Base-by-base conservation (phyloP, 495 filamentous ascomycete genomes). In the Melanomma pulvis-pyrius region DNA sequence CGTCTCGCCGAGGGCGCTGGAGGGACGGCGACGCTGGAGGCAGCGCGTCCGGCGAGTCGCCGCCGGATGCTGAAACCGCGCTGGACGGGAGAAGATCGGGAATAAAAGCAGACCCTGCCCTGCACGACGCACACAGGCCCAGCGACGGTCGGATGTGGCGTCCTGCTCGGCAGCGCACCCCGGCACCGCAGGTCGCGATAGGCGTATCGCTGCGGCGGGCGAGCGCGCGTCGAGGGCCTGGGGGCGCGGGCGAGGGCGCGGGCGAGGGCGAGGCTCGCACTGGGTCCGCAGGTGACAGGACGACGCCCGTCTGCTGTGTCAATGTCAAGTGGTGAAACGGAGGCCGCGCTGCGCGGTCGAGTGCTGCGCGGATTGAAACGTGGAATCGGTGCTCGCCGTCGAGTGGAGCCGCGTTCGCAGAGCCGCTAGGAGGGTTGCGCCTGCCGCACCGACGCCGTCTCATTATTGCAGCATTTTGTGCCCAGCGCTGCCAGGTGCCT, bases 41-140 rank as follows among this genome's bases (percentile, higher is more conserved):
- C 34, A 5, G 17, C 12, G 6, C 8, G 21, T 1, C 30, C 36
- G 19, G 19, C 9, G 19, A 44, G 39, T 3, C 24, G 39, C 22
- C 32, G 30, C 39, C 39, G 39, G 36, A 24, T 28, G 54, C 57
- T 60, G 57, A 60, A 60, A 60, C 57, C 21, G 21, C 3, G 25
- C 17, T 8, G 19, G 32, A 5, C 39, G 57, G 57, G 39, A 60
- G 39, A 60, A 60, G 22, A 49, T 60, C 57, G 57, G 57, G 57
- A 60, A 60, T 60, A 60, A 60, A 22, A 32, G 26, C n/a, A 25
- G 44, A 21, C 21, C 30, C 19, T 44, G 39, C 21, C 30, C 19
- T 44, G 39, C 39, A 44, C 6, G n/a, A 44, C 39, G 39, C 39
- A 44, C 39, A 44, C 8, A 12, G 8, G 9, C 9, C 39, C 39